phyloP scores from a whole-genome alignment of 345 rosid species.

The Sonneratia caseolaris region DNA sequence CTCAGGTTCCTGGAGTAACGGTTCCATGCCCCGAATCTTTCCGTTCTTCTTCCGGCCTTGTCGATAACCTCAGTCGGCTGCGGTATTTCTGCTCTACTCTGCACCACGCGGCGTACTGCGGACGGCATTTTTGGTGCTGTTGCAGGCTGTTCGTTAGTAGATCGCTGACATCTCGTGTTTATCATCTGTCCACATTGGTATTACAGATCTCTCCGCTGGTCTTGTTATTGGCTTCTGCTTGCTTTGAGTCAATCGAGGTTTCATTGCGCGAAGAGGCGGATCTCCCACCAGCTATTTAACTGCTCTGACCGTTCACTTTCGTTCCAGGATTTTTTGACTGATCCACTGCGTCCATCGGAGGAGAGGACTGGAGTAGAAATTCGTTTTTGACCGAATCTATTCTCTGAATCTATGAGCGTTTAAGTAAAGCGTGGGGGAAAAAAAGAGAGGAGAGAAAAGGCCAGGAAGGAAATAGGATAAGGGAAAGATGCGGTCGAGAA shows the following conservation, averaged over 20 bases:
- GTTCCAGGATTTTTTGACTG: not conserved
- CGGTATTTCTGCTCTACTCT: not conserved
- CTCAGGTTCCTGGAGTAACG: not conserved
- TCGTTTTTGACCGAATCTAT: not conserved
- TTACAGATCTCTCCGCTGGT: not conserved
- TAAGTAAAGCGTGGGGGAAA: not conserved
- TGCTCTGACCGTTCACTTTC: not conserved
- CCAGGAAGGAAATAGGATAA: conserved; percentile 2
- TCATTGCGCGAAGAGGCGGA: not conserved
- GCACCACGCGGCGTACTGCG: not conserved
- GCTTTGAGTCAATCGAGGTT: not conserved
- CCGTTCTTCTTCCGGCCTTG: not conserved
- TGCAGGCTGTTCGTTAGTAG: not conserved
- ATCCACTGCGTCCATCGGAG: not conserved
- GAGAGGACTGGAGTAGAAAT: not conserved
- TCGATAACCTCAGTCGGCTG: not conserved
- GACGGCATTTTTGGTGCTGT: not conserved
- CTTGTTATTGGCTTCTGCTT: not conserved
- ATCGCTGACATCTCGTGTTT: not conserved
- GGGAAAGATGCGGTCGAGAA: conserved; percentile 35
- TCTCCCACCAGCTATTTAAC: not conserved
- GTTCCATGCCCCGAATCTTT: not conserved
- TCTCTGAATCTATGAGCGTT: conserved; percentile 3
- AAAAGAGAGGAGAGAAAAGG: not conserved
- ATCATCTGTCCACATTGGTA: not conserved